Evolutionary conservation across 768 basidiomycete genomes (phyloP).

Genomic region (Xerocomus potaroensis): DNA sequence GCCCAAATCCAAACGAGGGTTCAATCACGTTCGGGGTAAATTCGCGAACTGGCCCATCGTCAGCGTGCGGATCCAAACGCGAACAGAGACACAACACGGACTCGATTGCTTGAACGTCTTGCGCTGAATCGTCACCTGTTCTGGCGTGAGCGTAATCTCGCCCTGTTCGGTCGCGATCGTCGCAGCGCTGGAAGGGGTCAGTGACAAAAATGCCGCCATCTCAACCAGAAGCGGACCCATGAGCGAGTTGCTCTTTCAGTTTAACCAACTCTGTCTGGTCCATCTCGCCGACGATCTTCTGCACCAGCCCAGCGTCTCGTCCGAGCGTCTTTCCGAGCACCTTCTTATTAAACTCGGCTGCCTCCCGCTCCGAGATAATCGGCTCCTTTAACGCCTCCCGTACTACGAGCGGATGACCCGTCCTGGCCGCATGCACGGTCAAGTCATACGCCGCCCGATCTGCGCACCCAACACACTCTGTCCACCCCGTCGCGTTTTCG

Average conservation of each 20-base stretch:
- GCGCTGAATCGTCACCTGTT: slow-evolving; percentile 71
- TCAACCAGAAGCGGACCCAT: slow-evolving; percentile 54
- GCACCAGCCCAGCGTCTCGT: slow-evolving; percentile 66
- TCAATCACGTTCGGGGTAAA: slow-evolving; percentile 98
- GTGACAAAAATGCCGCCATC: slow-evolving; percentile 9
- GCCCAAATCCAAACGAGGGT: slow-evolving; percentile 96
- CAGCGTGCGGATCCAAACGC: slow-evolving; percentile 10
- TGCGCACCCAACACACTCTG: slow-evolving; percentile 98
- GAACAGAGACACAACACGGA: slow-evolving; percentile 34
- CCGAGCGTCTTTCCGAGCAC: slow-evolving; percentile 85
- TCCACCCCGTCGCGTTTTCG: slow-evolving; percentile 82
- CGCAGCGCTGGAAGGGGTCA: slow-evolving; percentile 40
- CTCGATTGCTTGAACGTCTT: slow-evolving; percentile 87
- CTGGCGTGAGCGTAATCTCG: slow-evolving; percentile 66
- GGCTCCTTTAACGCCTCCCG: slow-evolving; percentile 84
- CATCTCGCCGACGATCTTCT: slow-evolving; percentile 61
- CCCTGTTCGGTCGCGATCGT: slow-evolving; percentile 58
- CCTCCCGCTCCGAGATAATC: slow-evolving; percentile 73
- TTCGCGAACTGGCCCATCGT: slow-evolving; percentile 70
- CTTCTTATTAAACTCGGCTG: slow-evolving; percentile 84
- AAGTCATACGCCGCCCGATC: slow-evolving; percentile 97
- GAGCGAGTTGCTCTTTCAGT: slow-evolving; percentile 65
- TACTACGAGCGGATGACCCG: slow-evolving; percentile 82
- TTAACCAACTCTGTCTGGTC: slow-evolving; percentile 59
- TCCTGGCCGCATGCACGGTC: slow-evolving; percentile 80